Base-by-base conservation (phyloP, 73 alveolate genomes). In the Paramecium octaurelia region DNA sequence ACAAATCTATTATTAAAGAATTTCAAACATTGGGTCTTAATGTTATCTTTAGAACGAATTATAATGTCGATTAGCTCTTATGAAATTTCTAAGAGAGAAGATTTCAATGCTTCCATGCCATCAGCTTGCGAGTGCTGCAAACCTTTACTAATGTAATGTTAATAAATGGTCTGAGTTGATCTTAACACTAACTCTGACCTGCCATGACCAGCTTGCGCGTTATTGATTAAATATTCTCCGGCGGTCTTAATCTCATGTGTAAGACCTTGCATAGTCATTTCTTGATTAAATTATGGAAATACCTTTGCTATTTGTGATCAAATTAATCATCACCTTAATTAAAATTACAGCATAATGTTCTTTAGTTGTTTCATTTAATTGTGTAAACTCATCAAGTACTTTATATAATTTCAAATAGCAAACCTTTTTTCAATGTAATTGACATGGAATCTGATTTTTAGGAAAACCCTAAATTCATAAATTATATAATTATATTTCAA, bases 81-180 rank as follows among this genome's bases (percentile, higher is more conserved):
- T 21, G 96, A 95, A 23, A 48, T 68, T 38, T 73, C 69, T 21
- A 93, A 93, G 14, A 95, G 80, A 11, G 70, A 24, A 24, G 34
- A 83, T 64, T 94, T 94, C 57, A 95, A 86, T 44, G 87, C 96
- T 21, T 92, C 94, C 71, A 95, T 89, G 18, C 92, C 64, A 7
- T 88, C 93, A 3, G 92, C 88, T 18, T 48, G 54, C 34, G 88
- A 76, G 21, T 77, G 94, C 9, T 83, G 42, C 24, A 95, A 86
- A 48, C 95, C 95, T 69, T 93, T 94, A 12, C 93, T 83, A n/a
- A 88, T 86, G 36, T 94, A 85, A 69, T 95, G 98, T 44, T 44
- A 24, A 68, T 91, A 95, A 60, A 95, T 90, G 54, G 86, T 92
- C 68, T 95, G 92, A 11, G 93, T 92, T 43, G 96, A 86, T 40